phyloP scores from a whole-genome alignment of 352 stramenopile species.

The Globisporangium uncinulatum region DNA sequence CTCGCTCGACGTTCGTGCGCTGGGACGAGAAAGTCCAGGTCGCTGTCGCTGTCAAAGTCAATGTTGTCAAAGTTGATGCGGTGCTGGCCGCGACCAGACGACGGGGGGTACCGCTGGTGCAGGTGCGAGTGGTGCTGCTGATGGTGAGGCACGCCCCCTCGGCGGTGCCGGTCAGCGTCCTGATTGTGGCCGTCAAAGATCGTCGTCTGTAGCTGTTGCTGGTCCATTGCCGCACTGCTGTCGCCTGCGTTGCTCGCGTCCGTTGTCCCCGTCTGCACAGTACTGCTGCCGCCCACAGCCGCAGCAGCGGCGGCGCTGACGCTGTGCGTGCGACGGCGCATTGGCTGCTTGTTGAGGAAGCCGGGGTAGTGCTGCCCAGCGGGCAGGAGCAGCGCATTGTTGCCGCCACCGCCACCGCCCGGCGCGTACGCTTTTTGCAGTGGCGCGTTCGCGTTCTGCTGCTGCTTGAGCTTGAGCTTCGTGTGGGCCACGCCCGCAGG shows the following conservation, averaged over 20 bases:
- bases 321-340: constrained; percentile 70
- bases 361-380: constrained; percentile 18
- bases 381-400: constrained; percentile 4
- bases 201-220: constrained; percentile 36
- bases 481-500: constrained; percentile 29
- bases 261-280: constrained; percentile 15
- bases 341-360: constrained; percentile 69
- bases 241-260: constrained; percentile 6
- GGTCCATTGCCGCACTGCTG: constrained; percentile 18
- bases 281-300: constrained; percentile 1
- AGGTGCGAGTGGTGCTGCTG: constrained; percentile 9
- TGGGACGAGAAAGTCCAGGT: constrained; percentile 33
- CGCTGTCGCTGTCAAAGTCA: constrained; percentile 41
- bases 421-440: constrained; percentile 34
- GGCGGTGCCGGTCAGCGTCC: constrained; percentile 18
- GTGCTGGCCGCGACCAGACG: constrained; percentile 49
- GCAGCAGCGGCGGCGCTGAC: constrained; percentile 29
- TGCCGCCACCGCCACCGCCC: constrained; percentile 6
- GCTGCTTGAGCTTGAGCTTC: constrained; percentile 33
- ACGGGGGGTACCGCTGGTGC: constrained; percentile 19
- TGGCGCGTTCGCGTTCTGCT: constrained; percentile 14
- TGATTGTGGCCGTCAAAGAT: constrained; percentile 39
- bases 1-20: constrained; percentile 19
- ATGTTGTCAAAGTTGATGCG: constrained; percentile 43
- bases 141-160: constrained; percentile 8